phyloP scores from a whole-genome alignment of 73 alveolate species.

The Paramecium sonneborni region DNA sequence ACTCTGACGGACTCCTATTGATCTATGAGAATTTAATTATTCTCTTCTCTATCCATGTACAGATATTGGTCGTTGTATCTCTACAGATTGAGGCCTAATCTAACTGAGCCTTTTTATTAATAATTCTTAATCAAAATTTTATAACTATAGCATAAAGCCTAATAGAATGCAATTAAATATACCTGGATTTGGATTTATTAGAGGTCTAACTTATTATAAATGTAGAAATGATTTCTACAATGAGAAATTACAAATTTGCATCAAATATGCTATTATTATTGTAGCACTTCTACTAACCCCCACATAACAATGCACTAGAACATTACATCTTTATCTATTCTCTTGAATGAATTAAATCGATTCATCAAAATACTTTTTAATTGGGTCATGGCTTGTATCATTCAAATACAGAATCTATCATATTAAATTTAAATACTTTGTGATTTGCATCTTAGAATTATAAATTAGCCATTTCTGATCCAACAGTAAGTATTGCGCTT shows the following conservation, averaged over 20 bases:
- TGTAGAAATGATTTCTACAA: background rate
- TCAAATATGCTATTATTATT: conserved; percentile 86
- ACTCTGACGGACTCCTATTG: background rate
- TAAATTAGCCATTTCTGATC: conserved; percentile 27
- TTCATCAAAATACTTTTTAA: conserved; percentile 43
- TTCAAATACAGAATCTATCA: background rate
- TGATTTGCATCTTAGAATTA: background rate
- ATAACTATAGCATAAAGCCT: conserved; percentile 27
- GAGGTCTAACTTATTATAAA: conserved; percentile 1
- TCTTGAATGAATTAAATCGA: conserved; percentile 4
- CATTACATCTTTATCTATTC: conserved; percentile 65
- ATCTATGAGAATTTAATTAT: background rate
- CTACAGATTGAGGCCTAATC: background rate
- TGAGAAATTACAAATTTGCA: conserved; percentile 63
- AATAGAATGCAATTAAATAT: background rate
- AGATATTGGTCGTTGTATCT: background rate
- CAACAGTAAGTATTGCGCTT: conserved; percentile 49
- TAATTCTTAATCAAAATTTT: conserved; percentile 18
- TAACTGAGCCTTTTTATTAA: background rate
- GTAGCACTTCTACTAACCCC: conserved; percentile 94
- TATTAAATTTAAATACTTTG: background rate
- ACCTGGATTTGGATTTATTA: conserved; percentile 58
- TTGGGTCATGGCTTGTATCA: conserved; percentile 28
- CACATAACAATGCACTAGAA: conserved; percentile 89
- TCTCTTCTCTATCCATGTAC: background rate